Conservation (phyloP, 1,284 basidiomycete genomes). For the Tetrapyrgos nigripes region DNA sequence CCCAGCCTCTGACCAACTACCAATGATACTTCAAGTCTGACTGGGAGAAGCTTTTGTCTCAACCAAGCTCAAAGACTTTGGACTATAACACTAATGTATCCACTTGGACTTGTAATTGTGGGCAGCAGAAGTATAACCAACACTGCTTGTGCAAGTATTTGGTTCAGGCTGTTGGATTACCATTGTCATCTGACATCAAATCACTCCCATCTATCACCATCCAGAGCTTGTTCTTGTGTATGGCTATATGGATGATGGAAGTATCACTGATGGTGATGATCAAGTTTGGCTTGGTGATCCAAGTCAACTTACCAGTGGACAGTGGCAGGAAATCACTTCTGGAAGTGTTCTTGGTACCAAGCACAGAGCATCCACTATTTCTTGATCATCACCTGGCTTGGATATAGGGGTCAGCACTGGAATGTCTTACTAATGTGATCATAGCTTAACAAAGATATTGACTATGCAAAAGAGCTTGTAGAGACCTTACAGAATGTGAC, state of each 20-base stretch:
- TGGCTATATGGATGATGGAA: constrained; percentile 8
- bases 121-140: constrained; percentile 31
- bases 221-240: constrained; percentile 14
- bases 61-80: background rate
- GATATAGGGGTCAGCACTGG: too few species aligned
- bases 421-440: too few species aligned
- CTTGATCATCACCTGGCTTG: too few species aligned
- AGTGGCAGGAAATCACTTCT: too few species aligned
- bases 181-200: constrained; percentile 24
- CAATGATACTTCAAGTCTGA: constrained; percentile 24
- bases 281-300: constrained; percentile 22
- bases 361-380: too few species aligned
- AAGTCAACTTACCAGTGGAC: background rate
- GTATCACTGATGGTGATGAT: constrained; percentile 26
- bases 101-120: constrained; percentile 36
- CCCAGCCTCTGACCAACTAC: constrained; percentile 8
- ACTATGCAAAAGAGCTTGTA: too few species aligned
- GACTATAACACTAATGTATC: constrained; percentile 26
- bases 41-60: constrained; percentile 19
- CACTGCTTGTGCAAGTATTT: constrained; percentile 41
- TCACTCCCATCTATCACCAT: constrained; percentile 25
- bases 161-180: constrained; percentile 28
- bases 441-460: too few species aligned
- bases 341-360: too few species aligned
- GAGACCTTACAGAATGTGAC: too few species aligned